These are phyloP conservation scores for Madurella mycetomatis DNA, from an alignment of 2,329 filamentous ascomycete species.

Conservation along the genomic window DNA sequence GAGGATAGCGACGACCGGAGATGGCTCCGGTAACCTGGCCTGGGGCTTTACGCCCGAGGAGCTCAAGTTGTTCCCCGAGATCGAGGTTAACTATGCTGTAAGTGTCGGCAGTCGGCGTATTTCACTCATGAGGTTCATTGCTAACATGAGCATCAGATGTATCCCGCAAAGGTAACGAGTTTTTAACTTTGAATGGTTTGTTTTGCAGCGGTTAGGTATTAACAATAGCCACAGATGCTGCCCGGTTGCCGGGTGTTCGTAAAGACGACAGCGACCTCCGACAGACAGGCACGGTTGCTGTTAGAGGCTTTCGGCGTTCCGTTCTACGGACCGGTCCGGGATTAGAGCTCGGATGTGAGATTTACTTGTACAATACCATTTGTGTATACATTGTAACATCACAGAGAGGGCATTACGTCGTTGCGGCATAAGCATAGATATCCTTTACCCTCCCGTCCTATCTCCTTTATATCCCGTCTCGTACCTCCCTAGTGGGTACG, in stretches of 20 bases:
- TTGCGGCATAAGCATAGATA: neutral
- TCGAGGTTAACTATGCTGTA: slow-evolving; percentile 93
- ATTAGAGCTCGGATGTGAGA: slow-evolving; percentile 19
- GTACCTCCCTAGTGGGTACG: neutral
- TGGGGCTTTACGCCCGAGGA: slow-evolving; percentile 75
- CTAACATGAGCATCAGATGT: slow-evolving; percentile 42
- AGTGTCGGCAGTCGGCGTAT: slow-evolving; percentile 37
- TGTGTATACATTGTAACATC: slow-evolving; percentile 20
- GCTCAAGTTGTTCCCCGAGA: slow-evolving; percentile 83
- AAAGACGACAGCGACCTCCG: slow-evolving; percentile 78
- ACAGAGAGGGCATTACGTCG: neutral
- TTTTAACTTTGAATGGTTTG: neutral
- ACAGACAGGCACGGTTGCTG: slow-evolving; percentile 77
- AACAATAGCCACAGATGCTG: slow-evolving; percentile 59
- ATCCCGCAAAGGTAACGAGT: slow-evolving; percentile 43
- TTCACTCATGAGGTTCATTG: slow-evolving; percentile 2
- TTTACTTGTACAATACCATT: slow-evolving; percentile 22
- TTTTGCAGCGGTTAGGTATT: neutral
- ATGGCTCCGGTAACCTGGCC: slow-evolving; percentile 79
- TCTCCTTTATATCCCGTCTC: slow-evolving; percentile 8
- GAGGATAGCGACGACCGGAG: slow-evolving; percentile 59
- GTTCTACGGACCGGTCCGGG: slow-evolving; percentile 58
- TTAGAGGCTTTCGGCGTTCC: slow-evolving; percentile 69
- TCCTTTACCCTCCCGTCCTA: neutral
- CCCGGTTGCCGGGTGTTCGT: slow-evolving; percentile 80